Percentiles rank a stretch among this genome's conserved stretches.
phyloP scores from a whole-genome alignment of 176 grass and related monocot species.

The Phoenix roebelenii region DNA sequence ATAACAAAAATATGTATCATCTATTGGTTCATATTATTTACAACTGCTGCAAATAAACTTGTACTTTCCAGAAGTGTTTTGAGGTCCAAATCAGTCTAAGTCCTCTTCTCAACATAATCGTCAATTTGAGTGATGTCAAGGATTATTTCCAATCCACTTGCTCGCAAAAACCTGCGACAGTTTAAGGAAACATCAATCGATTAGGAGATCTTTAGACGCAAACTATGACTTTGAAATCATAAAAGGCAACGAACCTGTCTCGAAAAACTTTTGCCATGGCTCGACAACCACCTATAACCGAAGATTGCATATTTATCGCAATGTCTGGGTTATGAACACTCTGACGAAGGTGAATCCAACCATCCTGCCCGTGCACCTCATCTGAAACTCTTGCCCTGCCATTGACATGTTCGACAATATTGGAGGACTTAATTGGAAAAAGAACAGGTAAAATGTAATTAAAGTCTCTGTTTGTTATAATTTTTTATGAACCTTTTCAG shows the following conservation, averaged over 20 bases:
- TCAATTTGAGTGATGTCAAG: slow-evolving; percentile 45
- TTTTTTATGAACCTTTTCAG: no score
- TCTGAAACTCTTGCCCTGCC: slow-evolving; percentile 50
- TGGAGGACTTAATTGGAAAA: background rate
- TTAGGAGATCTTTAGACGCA: background rate
- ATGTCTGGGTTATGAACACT: slow-evolving; percentile 84
- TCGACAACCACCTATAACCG: slow-evolving; percentile 44
- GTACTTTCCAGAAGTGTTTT: no score
- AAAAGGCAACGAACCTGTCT: slow-evolving; percentile 23
- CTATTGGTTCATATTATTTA: no score
- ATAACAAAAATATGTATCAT: no score
- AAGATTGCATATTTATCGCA: slow-evolving; percentile 61
- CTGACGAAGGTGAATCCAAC: slow-evolving; percentile 64
- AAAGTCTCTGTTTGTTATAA: no score
- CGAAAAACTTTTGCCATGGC: slow-evolving; percentile 42
- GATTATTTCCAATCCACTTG: slow-evolving; percentile 42
- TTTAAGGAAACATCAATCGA: background rate
- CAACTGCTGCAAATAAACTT: no score
- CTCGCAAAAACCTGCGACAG: slow-evolving; percentile 35
- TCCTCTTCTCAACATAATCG: background rate
- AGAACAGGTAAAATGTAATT: background rate
- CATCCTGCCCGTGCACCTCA: slow-evolving; percentile 25
- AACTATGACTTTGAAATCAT: background rate
- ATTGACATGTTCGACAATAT: background rate
- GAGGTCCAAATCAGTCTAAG: no score